These are phyloP conservation scores for Ceraceosorus bombacis DNA, from an alignment of 1,284 basidiomycete genomes.

Conservation along the genomic window DNA sequence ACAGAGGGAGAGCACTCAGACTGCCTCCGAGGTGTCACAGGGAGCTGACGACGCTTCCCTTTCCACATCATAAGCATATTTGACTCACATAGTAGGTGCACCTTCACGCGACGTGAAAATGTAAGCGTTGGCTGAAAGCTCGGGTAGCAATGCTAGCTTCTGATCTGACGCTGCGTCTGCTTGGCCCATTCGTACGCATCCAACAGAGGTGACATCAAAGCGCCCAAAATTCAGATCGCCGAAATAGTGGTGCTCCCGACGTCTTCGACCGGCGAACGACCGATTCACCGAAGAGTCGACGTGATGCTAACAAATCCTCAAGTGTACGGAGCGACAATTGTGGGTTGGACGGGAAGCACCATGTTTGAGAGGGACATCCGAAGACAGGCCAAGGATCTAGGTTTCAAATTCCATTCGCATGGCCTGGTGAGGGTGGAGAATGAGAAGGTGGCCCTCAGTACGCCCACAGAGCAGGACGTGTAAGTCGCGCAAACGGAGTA, in stretches of 20 bases:
- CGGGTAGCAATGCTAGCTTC: no score
- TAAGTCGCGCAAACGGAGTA: neutral
- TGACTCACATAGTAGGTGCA: constrained; percentile 23
- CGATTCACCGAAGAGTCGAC: constrained; percentile 13
- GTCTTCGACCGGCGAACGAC: neutral
- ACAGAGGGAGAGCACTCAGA: constrained; percentile 3
- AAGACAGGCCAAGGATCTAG: constrained; percentile 19
- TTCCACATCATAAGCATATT: no score
- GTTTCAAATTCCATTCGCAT: constrained; percentile 26
- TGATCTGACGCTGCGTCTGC: neutral
- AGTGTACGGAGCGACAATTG: constrained; percentile 28
- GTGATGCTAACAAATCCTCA: constrained; percentile 16
- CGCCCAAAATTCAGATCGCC: constrained; percentile 21
- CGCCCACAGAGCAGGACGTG: constrained; percentile 19
- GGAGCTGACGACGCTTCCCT: no score
- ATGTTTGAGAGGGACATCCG: constrained; percentile 32
- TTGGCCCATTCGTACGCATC: constrained; percentile 8
- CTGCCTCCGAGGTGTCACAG: no score
- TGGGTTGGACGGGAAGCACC: constrained; percentile 30
- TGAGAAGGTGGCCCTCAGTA: constrained; percentile 20
- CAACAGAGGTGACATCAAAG: neutral
- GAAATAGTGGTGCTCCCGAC: constrained; percentile 30
- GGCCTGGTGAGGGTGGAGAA: constrained; percentile 17
- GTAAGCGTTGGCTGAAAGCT: no score
- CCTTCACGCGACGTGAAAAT: neutral